Evolutionary conservation across 352 stramenopile genomes (phyloP).

Genomic region (Globisporangium spinosum): DNA sequence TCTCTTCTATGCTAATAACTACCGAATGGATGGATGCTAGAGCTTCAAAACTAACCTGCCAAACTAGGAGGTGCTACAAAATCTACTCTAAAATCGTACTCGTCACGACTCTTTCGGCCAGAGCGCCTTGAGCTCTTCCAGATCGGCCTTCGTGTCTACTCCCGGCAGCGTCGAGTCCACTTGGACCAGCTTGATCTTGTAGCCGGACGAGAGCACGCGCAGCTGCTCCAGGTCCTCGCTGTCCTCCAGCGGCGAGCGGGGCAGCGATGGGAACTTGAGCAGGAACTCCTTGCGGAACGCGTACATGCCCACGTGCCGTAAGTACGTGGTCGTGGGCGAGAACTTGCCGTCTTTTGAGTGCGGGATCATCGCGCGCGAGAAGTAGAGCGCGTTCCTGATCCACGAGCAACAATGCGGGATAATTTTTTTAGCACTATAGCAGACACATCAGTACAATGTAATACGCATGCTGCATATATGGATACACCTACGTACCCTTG

Average conservation of each 20-base stretch:
- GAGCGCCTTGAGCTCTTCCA: slow-evolving; percentile 44
- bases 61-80: neutral
- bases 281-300: slow-evolving; percentile 75
- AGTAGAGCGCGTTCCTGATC: slow-evolving; percentile 76
- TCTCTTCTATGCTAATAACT: neutral
- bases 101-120: slow-evolving; percentile 9
- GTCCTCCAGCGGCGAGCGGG: slow-evolving; percentile 46
- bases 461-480: neutral
- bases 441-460: neutral
- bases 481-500: slow-evolving; percentile 35
- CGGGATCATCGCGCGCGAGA: slow-evolving; percentile 77
- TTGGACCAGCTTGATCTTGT: slow-evolving; percentile 64
- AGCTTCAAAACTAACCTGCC: neutral
- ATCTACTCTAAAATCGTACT: neutral
- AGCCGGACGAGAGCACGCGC: slow-evolving; percentile 71
- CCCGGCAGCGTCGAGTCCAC: slow-evolving; percentile 61
- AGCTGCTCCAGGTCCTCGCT: slow-evolving; percentile 82
- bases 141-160: slow-evolving; percentile 65
- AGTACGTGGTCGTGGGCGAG: slow-evolving; percentile 42
- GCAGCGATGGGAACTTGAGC: slow-evolving; percentile 60
- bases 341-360: slow-evolving; percentile 66
- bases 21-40: neutral
- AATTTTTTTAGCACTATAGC: neutral
- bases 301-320: slow-evolving; percentile 82
- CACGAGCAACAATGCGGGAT: neutral